These are phyloP conservation scores for Plantago coronopus DNA, from an alignment of 305 asterid genomes.

Conservation along the genomic window DNA sequence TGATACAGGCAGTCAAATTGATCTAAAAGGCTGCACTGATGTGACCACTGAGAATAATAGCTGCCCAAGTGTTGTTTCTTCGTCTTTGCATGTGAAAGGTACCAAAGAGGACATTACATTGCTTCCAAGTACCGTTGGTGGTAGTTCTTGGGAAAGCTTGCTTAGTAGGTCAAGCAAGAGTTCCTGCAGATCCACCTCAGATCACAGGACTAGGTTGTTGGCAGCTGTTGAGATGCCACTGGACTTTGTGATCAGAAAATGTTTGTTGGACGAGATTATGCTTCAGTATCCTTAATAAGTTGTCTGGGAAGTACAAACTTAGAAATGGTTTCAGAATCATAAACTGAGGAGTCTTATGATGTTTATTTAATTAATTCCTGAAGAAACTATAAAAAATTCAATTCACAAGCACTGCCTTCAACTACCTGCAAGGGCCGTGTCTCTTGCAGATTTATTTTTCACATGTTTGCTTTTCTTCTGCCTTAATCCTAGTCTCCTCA, in stretches of 20 bases:
- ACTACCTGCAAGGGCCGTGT: too few species aligned
- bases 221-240: slow-evolving; percentile 72
- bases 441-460: not conserved
- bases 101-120: slow-evolving; percentile 25
- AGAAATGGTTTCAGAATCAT: not conserved
- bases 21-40: slow-evolving; percentile 27
- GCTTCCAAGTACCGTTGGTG: slow-evolving; percentile 46
- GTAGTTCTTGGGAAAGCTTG: slow-evolving; percentile 81
- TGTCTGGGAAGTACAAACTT: not conserved
- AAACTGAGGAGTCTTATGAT: slow-evolving; percentile 1
- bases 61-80: slow-evolving; percentile 24
- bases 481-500: too few species aligned
- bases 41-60: slow-evolving; percentile 26
- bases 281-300: slow-evolving; percentile 85
- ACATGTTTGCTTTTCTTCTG: not conserved
- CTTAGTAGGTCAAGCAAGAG: slow-evolving; percentile 54
- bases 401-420: too few species aligned
- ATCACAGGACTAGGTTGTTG: slow-evolving; percentile 39
- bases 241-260: slow-evolving; percentile 81
- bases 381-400: too few species aligned
- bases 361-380: too few species aligned
- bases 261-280: slow-evolving; percentile 73
- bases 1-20: slow-evolving; percentile 24
- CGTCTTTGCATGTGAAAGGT: slow-evolving; percentile 31
- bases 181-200: slow-evolving; percentile 30